Base-by-base conservation (phyloP, 2,329 filamentous ascomycete species). In the Colletotrichum noveboracense region DNA sequence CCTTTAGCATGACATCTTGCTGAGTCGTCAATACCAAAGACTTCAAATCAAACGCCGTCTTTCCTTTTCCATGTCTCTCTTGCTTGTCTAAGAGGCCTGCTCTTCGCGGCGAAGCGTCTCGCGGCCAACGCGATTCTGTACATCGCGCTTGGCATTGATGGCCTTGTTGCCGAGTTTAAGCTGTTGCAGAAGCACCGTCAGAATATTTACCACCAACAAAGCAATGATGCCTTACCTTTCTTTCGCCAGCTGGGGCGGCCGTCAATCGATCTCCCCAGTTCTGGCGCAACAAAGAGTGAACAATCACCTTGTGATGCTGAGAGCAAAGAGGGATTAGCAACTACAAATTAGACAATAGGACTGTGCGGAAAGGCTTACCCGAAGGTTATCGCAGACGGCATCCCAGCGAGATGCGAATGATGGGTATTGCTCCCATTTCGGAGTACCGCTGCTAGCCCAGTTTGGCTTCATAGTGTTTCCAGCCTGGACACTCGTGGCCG, bases 41-140 rank as follows among this genome's bases (percentile, higher is more conserved):
- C 10, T 6, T 34, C 6, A 28, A 28, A 28, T 28, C 34, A 36
- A 16, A 2, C 34, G 38, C 38, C 16, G 1, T 18, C 5, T 43
- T 10, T 1, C 8, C 2, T 43, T 43, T 43, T 10, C 9, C 0
- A 43, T 43, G 0, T n/a, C 1, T 10, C 0, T 43, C 18, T 43
- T 43, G 38, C 38, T 43, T 43, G 18, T 1, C 18, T 43, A n/a
- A 18, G 21, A 56, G 52, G 21, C 0, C 7, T 56, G 12, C 52
- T 8, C 21, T 16, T 56, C 52, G 6, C 52, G 14, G 21, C 52
- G 18, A 43, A 43, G 38, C 18, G 38, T 43, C 38, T 43, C 38
- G 38, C 38, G 38, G 5, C 38, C 38, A n/a, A n/a, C 16, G 38
- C 24, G n/a, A 26, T 16, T 56, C 21, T 56, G n/a, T 13, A 9